phyloP scores from a whole-genome alignment of 2,329 filamentous ascomycete genomes.

The Aspergillus neoniger region DNA sequence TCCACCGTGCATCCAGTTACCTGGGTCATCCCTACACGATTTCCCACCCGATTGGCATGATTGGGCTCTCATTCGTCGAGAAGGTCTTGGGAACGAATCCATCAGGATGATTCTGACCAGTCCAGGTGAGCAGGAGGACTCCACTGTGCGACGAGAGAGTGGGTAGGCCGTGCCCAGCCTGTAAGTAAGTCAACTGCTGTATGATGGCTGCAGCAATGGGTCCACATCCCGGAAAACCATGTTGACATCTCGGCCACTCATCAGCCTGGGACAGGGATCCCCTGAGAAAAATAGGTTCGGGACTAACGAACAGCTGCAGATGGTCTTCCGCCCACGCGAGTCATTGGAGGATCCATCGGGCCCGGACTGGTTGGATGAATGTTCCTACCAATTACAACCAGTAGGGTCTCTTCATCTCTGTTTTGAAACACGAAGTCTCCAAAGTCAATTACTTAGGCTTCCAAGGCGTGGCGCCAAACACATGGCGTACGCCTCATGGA shows the following conservation, averaged over 20 bases:
- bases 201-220: conserved; percentile 7
- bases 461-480: neutral
- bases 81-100: neutral
- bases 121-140: neutral
- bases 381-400: neutral
- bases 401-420: neutral
- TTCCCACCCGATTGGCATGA: neutral
- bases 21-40: conserved; percentile 19
- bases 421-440: neutral
- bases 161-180: neutral
- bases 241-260: conserved; percentile 11
- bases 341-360: neutral
- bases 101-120: neutral
- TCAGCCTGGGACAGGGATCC: conserved; percentile 11
- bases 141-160: neutral
- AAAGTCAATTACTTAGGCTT: neutral
- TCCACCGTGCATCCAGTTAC: conserved; percentile 15
- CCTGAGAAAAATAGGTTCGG: conserved; percentile 11
- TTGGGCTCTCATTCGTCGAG: neutral
- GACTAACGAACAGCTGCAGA: conserved; percentile 16
- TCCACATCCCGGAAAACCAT: conserved; percentile 14
- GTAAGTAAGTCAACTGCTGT: conserved; percentile 3
- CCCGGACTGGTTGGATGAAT: neutral
- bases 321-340: conserved; percentile 7
- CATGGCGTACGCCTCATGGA: neutral